phyloP scores from a whole-genome alignment of 306 rosid species.

The Sicyos edulis region DNA sequence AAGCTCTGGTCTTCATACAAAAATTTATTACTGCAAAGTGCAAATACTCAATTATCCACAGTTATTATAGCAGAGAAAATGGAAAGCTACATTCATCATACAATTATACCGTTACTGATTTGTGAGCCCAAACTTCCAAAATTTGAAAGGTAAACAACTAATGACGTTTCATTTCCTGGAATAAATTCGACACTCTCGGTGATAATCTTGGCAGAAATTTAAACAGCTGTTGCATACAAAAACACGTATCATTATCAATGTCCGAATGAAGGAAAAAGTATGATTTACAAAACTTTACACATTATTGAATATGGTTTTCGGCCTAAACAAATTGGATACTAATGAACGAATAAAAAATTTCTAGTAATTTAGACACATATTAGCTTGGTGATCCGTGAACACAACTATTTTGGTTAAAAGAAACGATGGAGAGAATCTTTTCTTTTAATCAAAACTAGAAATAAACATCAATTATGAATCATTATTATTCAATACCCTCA shows the following conservation, averaged over 20 bases:
- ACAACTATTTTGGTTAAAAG: neutral
- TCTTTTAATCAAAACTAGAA: neutral
- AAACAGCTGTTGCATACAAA: slow-evolving; percentile 49
- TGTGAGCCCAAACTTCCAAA: neutral
- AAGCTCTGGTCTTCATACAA: neutral
- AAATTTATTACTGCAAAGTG: neutral
- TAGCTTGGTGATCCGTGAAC: neutral
- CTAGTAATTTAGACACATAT: neutral
- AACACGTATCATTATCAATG: slow-evolving; percentile 2
- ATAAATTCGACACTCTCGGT: slow-evolving; percentile 65
- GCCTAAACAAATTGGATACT: neutral
- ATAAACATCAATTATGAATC: neutral
- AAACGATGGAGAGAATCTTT: neutral
- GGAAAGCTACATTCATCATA: neutral
- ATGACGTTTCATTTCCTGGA: slow-evolving; percentile 84
- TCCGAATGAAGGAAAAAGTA: neutral
- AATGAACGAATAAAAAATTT: neutral
- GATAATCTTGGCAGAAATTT: slow-evolving; percentile 88
- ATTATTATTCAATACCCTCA: neutral
- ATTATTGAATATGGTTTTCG: neutral
- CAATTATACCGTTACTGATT: neutral
- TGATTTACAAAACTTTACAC: neutral
- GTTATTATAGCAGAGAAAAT: neutral
- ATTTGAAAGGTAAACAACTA: slow-evolving; percentile 25
- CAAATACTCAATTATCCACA: neutral